A percentile compares a stretch with the other conserved stretches of the same genome.
These are phyloP conservation scores for Penicillium sp. DNA, from an alignment of 2,329 filamentous ascomycete species.

Conservation along the genomic window DNA sequence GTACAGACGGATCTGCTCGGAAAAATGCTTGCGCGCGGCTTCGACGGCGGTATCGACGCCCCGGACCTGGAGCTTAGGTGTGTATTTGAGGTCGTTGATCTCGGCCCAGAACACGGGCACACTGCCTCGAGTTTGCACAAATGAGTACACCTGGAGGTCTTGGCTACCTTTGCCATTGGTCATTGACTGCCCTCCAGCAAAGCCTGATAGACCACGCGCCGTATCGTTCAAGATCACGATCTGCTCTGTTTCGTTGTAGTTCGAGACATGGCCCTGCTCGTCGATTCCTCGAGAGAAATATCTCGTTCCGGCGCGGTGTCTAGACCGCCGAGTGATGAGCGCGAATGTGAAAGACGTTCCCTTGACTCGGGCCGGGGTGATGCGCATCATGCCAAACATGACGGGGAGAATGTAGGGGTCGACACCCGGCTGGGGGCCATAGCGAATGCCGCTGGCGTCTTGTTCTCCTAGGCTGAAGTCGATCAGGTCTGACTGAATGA, in stretches of 20 bases:
- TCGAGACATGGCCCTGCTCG: conserved; percentile 90
- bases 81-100: conserved; percentile 88
- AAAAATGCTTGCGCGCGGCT: conserved; percentile 80
- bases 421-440: conserved; percentile 62
- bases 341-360: conserved; percentile 76
- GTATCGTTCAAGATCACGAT: conserved; percentile 83
- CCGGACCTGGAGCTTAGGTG: conserved; percentile 81
- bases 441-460: conserved; percentile 44
- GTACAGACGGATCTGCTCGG: conserved; percentile 88
- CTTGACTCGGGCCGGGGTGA: conserved; percentile 81
- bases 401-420: conserved; percentile 94
- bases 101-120: conserved; percentile 96
- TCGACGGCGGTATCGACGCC: conserved; percentile 73
- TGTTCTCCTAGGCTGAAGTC: conserved; percentile 67
- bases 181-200: conserved; percentile 69
- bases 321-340: conserved; percentile 82
- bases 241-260: conserved; percentile 98
- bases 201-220: conserved; percentile 69
- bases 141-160: conserved; percentile 86
- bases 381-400: conserved; percentile 94
- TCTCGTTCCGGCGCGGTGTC: conserved; percentile 82
- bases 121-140: conserved; percentile 93
- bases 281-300: conserved; percentile 95
- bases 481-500: conserved; percentile 85
- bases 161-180: conserved; percentile 68